phyloP scores from a whole-genome alignment of 805 yeast genomes.

The Yarrowia hollandica region DNA sequence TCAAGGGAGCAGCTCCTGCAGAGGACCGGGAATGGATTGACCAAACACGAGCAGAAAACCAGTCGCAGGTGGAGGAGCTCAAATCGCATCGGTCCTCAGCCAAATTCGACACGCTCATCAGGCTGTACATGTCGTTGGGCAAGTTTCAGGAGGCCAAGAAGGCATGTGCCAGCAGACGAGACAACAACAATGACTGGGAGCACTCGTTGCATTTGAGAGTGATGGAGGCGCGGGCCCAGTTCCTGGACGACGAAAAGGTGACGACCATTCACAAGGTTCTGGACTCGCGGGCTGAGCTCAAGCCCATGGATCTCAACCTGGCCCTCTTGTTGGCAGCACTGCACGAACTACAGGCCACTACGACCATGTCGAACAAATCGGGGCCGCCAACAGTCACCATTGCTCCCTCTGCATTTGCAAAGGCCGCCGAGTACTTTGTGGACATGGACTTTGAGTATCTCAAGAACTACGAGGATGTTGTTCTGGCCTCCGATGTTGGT shows the following conservation, averaged over 20 bases:
- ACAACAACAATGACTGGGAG: conserved; percentile 23
- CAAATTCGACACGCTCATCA: background rate
- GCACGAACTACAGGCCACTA: conserved; percentile 15
- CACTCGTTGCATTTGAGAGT: conserved; percentile 14
- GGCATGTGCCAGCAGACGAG: conserved; percentile 5
- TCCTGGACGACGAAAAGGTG: conserved; percentile 15
- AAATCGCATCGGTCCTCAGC: background rate
- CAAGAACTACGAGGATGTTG: background rate
- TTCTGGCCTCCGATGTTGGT: background rate
- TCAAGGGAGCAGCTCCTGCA: background rate
- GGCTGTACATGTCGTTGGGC: background rate
- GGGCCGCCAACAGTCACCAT: background rate
- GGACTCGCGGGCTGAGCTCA: conserved; percentile 2
- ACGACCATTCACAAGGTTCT: conserved; percentile 10
- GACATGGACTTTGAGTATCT: conserved; percentile 20
- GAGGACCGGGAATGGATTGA: conserved; percentile 7
- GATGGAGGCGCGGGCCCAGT: conserved; percentile 13
- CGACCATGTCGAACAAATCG: background rate
- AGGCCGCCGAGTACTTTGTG: conserved; percentile 19
- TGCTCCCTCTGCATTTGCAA: background rate
- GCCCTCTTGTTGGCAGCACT: background rate
- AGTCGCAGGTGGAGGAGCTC: background rate
- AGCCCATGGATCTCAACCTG: conserved; percentile 5
- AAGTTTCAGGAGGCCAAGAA: conserved; percentile 2
- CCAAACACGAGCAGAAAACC: background rate